A percentile compares a stretch with the other conserved stretches of the same genome.
phyloP scores from a whole-genome alignment of 306 rosid species.

The Aeschynomene evenia region DNA sequence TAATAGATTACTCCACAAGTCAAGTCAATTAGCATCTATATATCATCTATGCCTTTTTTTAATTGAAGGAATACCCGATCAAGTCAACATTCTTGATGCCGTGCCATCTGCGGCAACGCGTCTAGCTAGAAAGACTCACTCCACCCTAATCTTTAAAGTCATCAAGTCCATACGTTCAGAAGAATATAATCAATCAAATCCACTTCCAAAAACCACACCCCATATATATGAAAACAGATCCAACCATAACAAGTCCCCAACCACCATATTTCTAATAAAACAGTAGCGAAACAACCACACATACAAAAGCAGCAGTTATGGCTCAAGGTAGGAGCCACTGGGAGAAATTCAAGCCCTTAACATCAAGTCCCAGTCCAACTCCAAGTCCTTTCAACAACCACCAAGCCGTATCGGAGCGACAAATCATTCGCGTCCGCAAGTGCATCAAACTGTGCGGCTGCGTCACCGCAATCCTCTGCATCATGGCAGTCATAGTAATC shows the following conservation, averaged over 20 bases:
- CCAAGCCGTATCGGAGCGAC: background rate
- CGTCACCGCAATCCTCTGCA: slow-evolving; percentile 38
- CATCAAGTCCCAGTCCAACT: background rate
- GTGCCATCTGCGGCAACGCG: slow-evolving; percentile 37
- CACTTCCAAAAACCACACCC: background rate
- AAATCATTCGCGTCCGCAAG: slow-evolving; percentile 2
- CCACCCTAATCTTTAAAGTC: background rate
- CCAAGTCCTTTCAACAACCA: background rate
- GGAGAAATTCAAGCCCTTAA: slow-evolving; percentile 34
- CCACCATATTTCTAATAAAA: background rate
- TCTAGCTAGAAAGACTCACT: slow-evolving; percentile 5
- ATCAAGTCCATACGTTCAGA: slow-evolving; percentile 3
- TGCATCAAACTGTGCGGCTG: slow-evolving; percentile 37
- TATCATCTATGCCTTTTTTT: background rate
- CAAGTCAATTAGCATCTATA: background rate
- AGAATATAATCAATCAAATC: background rate
- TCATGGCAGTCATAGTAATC: slow-evolving; percentile 35
- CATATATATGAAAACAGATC: background rate
- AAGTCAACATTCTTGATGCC: slow-evolving; percentile 31
- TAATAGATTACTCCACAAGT: background rate
- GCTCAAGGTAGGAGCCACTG: background rate
- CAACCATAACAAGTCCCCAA: background rate
- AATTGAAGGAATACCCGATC: background rate
- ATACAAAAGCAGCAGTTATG: slow-evolving; percentile 8
- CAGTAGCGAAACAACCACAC: background rate